Evolutionary conservation across 2,329 filamentous ascomycete genomes (phyloP).

Genomic region (Colletotrichum zoysiae): DNA sequence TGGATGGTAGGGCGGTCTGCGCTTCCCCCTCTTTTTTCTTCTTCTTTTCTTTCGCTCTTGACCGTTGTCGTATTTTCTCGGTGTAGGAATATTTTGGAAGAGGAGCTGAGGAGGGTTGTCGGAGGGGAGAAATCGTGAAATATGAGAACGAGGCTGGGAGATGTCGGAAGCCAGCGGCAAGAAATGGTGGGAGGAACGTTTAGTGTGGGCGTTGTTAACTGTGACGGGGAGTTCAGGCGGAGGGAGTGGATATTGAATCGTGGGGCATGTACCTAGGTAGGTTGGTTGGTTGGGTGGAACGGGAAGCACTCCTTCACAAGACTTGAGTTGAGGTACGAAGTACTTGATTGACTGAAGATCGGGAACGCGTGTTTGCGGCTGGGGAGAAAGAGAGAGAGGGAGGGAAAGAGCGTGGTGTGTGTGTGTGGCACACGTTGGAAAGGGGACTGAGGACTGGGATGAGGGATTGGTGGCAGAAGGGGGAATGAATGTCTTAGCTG

Average conservation of each 20-base stretch:
- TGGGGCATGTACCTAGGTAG: constrained; percentile 31
- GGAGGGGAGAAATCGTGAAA: neutral
- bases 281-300: constrained; percentile 17
- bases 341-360: neutral
- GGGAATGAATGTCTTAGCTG: constrained; percentile 35
- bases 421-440: constrained; percentile 1
- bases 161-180: constrained; percentile 26
- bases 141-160: constrained; percentile 18
- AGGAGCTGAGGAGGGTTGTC: neutral
- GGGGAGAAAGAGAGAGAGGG: neutral
- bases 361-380: neutral
- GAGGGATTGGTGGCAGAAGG: constrained; percentile 8
- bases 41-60: neutral
- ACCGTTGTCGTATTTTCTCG: neutral
- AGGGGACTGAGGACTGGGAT: constrained; percentile 6
- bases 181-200: constrained; percentile 25
- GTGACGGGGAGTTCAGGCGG: constrained; percentile 19
- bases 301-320: constrained; percentile 9
- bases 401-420: neutral
- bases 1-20: constrained; percentile 29
- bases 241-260: constrained; percentile 35
- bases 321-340: neutral
- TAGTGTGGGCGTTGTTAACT: constrained; percentile 25
- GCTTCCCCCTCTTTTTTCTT: constrained; percentile 8
- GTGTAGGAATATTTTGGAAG: constrained; percentile 1